Conservation (phyloP, 345 rosid genomes). For the Linum tenue region DNA sequence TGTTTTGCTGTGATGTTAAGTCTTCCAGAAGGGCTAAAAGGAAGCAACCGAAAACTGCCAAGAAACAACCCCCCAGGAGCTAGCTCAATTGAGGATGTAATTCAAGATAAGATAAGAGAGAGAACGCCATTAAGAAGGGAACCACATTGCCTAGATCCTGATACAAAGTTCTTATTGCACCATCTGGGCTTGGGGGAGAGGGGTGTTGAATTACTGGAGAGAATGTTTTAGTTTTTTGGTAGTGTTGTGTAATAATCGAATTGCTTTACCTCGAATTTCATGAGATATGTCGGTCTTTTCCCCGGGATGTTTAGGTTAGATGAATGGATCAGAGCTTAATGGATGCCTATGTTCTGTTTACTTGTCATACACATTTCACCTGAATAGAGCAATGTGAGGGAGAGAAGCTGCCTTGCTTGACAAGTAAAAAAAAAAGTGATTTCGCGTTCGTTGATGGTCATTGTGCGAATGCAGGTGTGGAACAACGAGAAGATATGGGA, state of each 20-base stretch:
- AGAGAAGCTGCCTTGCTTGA: neutral
- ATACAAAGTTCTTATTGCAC: too few relatives aligned
- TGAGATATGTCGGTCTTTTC: neutral
- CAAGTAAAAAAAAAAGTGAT: neutral
- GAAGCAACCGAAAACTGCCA: neutral
- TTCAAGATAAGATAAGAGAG: neutral
- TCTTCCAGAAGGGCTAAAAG: neutral
- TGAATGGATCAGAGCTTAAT: neutral
- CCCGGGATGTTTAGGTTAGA: neutral
- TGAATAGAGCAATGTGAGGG: neutral
- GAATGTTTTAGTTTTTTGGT: neutral
- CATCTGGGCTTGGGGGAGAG: neutral
- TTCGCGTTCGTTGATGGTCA: neutral
- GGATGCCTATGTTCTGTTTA: neutral
- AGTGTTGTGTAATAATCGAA: neutral
- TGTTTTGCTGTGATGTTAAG: neutral
- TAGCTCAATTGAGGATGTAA: neutral
- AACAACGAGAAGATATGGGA: constrained; percentile 48
- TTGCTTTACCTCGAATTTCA: neutral
- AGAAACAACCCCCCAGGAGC: neutral
- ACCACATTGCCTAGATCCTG: neutral
- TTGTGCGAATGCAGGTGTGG: constrained; percentile 18
- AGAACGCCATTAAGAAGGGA: neutral
- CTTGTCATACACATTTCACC: neutral
- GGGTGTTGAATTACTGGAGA: neutral